phyloP scores from a whole-genome alignment of 192 early-diverging fungal species.

The Mortierella antarctica region DNA sequence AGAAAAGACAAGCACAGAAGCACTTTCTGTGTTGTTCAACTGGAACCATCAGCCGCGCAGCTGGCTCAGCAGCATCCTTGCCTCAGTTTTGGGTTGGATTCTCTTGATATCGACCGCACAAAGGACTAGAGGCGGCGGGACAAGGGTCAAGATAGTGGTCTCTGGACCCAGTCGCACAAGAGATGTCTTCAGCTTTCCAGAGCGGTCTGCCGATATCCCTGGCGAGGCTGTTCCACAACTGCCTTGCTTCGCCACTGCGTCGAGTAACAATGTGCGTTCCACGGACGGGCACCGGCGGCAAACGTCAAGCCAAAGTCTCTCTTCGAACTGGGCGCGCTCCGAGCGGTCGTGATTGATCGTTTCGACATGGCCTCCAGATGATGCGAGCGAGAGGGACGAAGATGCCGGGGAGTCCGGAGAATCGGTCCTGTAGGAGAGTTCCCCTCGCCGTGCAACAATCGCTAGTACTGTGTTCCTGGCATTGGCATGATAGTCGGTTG shows the following conservation, averaged over 20 bases:
- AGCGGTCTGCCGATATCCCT: too few species aligned
- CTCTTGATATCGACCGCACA: slow-evolving; percentile 13
- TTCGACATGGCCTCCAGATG: slow-evolving; percentile 8
- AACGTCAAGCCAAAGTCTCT: slow-evolving; percentile 23
- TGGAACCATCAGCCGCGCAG: neutral
- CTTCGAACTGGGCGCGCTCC: slow-evolving; percentile 18
- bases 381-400: neutral
- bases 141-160: slow-evolving; percentile 12
- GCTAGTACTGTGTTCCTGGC: slow-evolving; percentile 7
- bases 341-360: slow-evolving; percentile 12
- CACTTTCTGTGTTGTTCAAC: neutral
- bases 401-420: neutral
- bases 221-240: too few species aligned
- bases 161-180: slow-evolving; percentile 3
- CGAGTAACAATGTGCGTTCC: too few species aligned
- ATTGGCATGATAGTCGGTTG: neutral
- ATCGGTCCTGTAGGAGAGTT: slow-evolving; percentile 13
- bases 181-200: slow-evolving; percentile 1
- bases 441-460: slow-evolving; percentile 23
- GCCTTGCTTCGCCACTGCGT: too few species aligned
- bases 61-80: slow-evolving; percentile 12
- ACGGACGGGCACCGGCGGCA: neutral
- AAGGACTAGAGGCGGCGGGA: slow-evolving; percentile 13
- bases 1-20: too few species aligned
- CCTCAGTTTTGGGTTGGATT: slow-evolving; percentile 16